A percentile compares a stretch with the other conserved stretches of the same genome.
Conservation (phyloP, 2,329 filamentous ascomycete species). For the Arthrinium puccinioides region DNA sequence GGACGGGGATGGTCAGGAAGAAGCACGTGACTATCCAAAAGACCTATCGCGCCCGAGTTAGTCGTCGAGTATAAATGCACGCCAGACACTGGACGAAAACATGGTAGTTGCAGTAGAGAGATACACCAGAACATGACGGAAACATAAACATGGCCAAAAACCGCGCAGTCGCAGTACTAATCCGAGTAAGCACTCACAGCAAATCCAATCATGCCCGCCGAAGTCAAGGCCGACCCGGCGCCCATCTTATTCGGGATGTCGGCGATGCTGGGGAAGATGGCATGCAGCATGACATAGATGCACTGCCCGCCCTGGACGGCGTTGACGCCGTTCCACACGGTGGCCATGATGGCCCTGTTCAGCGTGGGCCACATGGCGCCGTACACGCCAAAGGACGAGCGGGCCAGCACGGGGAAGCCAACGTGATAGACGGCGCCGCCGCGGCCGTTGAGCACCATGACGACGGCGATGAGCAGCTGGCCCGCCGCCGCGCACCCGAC, state of each 20-base stretch:
- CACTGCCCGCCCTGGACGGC: constrained; percentile 25
- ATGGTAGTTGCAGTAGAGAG: not conserved
- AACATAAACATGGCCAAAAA: constrained; percentile 16
- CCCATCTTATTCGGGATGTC: constrained; percentile 31
- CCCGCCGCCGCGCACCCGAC: constrained; percentile 32
- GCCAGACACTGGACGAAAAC: not conserved
- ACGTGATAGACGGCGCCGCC: constrained; percentile 36
- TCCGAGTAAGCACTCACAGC: too few species aligned
- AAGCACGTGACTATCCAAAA: too few species aligned
- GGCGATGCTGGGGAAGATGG: constrained; percentile 32
- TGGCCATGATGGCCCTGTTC: constrained; percentile 35
- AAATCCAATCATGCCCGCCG: constrained; percentile 33
- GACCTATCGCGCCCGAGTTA: too few species aligned
- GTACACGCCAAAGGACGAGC: constrained; percentile 34
- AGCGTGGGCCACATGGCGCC: constrained; percentile 36
- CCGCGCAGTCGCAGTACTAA: too few species aligned
- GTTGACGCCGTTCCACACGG: constrained; percentile 38
- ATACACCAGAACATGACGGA: constrained; percentile 14
- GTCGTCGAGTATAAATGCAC: too few species aligned
- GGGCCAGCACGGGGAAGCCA: constrained; percentile 32
- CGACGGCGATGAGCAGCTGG: constrained; percentile 29
- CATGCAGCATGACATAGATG: constrained; percentile 28
- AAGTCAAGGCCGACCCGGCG: constrained; percentile 28
- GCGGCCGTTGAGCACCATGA: constrained; percentile 35
- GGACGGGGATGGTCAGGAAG: too few species aligned